These are phyloP conservation scores for Peribolospora baueri DNA, from an alignment of 768 basidiomycete genomes.

Conservation along the genomic window DNA sequence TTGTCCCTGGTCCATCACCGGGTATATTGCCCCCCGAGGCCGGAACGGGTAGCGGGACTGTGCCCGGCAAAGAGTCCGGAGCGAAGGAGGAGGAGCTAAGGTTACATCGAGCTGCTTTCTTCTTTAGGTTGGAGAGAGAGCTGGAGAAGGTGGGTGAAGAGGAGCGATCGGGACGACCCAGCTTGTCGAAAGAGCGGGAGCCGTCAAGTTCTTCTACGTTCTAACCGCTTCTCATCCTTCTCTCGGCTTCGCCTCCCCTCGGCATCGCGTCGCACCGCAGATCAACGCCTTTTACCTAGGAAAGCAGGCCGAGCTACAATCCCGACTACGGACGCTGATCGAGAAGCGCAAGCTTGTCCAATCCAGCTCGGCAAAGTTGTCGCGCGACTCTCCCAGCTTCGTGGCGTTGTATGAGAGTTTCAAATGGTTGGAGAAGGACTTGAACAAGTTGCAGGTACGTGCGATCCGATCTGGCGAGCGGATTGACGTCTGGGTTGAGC, in stretches of 20 bases:
- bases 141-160: slow-evolving; percentile 55
- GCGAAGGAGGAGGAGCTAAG: slow-evolving; percentile 8
- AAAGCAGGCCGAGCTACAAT: slow-evolving; percentile 80
- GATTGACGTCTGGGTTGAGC: background rate
- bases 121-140: slow-evolving; percentile 94
- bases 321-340: slow-evolving; percentile 73
- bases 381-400: slow-evolving; percentile 15
- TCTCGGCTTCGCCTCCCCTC: background rate
- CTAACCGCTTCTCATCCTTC: background rate
- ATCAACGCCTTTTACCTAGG: slow-evolving; percentile 95
- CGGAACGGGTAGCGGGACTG: background rate
- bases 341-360: slow-evolving; percentile 63
- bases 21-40: too few species aligned
- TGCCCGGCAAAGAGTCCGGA: slow-evolving; percentile 2
- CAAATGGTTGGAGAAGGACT: slow-evolving; percentile 71
- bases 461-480: background rate
- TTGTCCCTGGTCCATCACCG: too few species aligned
- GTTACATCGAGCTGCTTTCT: slow-evolving; percentile 89
- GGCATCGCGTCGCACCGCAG: slow-evolving; percentile 22
- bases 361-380: slow-evolving; percentile 36
- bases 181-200: background rate
- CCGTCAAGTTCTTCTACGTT: slow-evolving; percentile 1
- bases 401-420: slow-evolving; percentile 84
- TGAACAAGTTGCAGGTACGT: slow-evolving; percentile 73
- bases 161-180: background rate